Base-by-base conservation (phyloP, 208 protist species). In the Angomonas desouzai region DNA sequence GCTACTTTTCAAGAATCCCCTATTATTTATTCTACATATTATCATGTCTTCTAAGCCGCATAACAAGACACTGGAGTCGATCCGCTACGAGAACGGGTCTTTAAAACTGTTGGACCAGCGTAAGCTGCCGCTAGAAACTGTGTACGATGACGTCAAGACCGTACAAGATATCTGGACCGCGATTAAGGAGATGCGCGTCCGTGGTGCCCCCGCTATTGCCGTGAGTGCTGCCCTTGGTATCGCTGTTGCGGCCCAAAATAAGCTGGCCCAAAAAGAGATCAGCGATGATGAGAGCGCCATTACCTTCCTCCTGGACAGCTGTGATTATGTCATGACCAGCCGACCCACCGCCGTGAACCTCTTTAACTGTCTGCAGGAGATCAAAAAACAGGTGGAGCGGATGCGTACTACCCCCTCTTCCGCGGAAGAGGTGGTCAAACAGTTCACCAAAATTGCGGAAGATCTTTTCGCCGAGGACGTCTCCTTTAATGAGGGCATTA, bases 311-410 rank as follows among this genome's bases (percentile, higher is more conserved):
- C 40, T 83, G 11, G 29, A 73, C 30, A 87, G 83, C 68, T 89
- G 94, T 56, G 89, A 93, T 68, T 89, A 87, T 65, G 81, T 98
- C 55, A 89, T 85, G 64, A 89, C 87, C 7, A 93, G 90, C 48
- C 86, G 97, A 20, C 97, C 97, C 9, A 98, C 97, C 3, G 97
- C 97, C 1, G 97, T 98, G 28, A 98, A 98, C 81, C 85, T 98
- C 0, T 95, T 89, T 59, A 96, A 97, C 65, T 92, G 86, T 48
- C 83, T 96, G 22, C 61, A 45, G 20, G 67, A 90, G 20, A 48
- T 96, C 2, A 83, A 91, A 62, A 23, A 27, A 11, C 62, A 83
- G 25, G 67, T 95, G 20, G 61, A 74, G 16, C 40, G 32, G 28
- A 40, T 70, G n/a, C 27, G 36, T 10, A 76, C 56, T 11, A 58